Conservation (phyloP, 192 early-diverging fungal species). For the Spizellomyces punctatus region DNA sequence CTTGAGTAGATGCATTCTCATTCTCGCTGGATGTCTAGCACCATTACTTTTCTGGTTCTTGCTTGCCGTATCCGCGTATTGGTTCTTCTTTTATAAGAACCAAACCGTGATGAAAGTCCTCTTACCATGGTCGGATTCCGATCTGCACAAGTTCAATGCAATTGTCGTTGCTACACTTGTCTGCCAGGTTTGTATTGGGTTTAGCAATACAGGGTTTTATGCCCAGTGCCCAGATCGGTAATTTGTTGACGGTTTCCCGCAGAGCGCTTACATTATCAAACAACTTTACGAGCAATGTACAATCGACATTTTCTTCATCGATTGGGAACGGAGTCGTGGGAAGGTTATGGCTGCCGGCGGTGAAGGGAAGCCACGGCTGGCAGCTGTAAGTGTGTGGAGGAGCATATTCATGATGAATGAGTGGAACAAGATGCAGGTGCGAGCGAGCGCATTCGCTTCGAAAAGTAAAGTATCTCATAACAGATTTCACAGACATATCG, state of each 20-base stretch:
- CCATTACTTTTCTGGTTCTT: conserved; percentile 47
- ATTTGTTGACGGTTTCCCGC: background rate
- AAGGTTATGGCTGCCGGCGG: conserved; percentile 22
- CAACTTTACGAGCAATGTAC: conserved; percentile 51
- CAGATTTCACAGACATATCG: conserved; percentile 38
- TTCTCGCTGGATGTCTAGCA: conserved; percentile 38
- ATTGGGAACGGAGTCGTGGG: conserved; percentile 59
- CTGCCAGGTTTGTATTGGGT: conserved; percentile 31
- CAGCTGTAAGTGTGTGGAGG: conserved; percentile 58
- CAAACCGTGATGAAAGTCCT: conserved; percentile 46
- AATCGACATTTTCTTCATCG: conserved; percentile 55
- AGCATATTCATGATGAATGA: conserved; percentile 56
- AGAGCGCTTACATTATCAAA: conserved; percentile 25
- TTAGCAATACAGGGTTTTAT: background rate
- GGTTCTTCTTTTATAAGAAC: conserved; percentile 55
- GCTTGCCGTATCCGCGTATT: conserved; percentile 42
- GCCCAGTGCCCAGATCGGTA: too few relatives aligned
- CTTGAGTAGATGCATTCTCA: conserved; percentile 38
- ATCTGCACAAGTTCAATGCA: conserved; percentile 41
- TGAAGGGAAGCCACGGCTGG: conserved; percentile 17
- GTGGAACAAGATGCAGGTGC: conserved; percentile 51
- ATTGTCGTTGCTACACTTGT: conserved; percentile 26
- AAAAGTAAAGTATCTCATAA: conserved; percentile 3
- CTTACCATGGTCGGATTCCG: conserved; percentile 38
- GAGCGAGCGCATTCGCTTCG: background rate